phyloP scores from a whole-genome alignment of 1,284 basidiomycete genomes.

The Abortiporus biennis region DNA sequence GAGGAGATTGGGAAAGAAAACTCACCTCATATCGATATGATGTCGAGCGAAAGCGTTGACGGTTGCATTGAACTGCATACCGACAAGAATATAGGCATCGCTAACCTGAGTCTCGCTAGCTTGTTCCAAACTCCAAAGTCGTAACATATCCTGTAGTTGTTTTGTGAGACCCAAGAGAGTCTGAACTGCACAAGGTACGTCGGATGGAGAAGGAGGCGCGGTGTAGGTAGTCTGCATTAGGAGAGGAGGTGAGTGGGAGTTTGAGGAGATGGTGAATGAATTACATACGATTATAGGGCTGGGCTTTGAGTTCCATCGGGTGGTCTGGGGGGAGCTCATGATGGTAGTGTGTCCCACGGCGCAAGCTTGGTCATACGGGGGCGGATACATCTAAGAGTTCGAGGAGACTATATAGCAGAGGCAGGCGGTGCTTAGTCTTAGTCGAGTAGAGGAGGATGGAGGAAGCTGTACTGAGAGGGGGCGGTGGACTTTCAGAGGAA shows the following conservation, averaged over 20 bases:
- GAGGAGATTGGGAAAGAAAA: constrained; percentile 9
- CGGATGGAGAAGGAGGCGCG: constrained; percentile 17
- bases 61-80: constrained; percentile 87
- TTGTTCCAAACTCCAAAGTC: constrained; percentile 66
- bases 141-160: constrained; percentile 76
- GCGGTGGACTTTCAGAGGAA: constrained; percentile 4
- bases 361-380: constrained; percentile 14
- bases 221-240: constrained; percentile 10
- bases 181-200: constrained; percentile 71
- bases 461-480: constrained; percentile 6
- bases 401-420: constrained; percentile 4
- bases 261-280: not conserved
- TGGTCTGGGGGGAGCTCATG: constrained; percentile 11
- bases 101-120: constrained; percentile 79
- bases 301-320: constrained; percentile 14
- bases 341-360: constrained; percentile 16
- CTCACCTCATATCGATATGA: constrained; percentile 79
- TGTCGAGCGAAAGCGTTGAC: constrained; percentile 76
- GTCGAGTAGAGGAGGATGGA: not conserved
- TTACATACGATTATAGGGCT: constrained; percentile 14
- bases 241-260: constrained; percentile 1
- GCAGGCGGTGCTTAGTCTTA: constrained; percentile 2
- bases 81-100: constrained; percentile 90
- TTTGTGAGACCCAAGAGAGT: constrained; percentile 84
- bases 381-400: constrained; percentile 12